A percentile compares a stretch with the other conserved stretches of the same genome.
Evolutionary conservation across 1,284 basidiomycete genomes (phyloP).

Genomic region (Jaminaea rosea): DNA sequence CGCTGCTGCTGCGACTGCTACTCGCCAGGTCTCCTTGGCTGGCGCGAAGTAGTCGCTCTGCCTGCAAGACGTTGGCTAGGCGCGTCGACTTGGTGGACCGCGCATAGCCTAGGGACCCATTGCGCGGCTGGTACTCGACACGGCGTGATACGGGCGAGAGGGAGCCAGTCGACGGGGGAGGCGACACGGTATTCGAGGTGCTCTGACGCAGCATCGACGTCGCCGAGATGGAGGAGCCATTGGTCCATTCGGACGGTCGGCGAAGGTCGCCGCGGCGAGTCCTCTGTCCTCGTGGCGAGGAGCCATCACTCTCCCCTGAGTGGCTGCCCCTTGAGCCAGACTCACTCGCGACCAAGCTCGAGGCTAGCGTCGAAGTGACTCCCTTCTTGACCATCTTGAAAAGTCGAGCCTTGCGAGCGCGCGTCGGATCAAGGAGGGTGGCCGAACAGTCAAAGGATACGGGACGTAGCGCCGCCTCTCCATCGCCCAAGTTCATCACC

Average conservation of each 20-base stretch:
- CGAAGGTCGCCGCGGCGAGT: not conserved
- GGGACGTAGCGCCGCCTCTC: slow-evolving; percentile 12
- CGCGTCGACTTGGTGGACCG: no score
- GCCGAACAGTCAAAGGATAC: slow-evolving; percentile 30
- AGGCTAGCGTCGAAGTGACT: slow-evolving; percentile 20
- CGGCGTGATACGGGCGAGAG: no score
- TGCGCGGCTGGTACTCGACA: no score
- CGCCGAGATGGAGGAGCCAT: not conserved
- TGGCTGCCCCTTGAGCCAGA: slow-evolving; percentile 2
- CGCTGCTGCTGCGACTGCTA: slow-evolving; percentile 1
- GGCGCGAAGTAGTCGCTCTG: not conserved
- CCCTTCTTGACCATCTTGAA: slow-evolving; percentile 32
- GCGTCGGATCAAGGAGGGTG: slow-evolving; percentile 25
- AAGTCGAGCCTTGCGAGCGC: slow-evolving; percentile 26
- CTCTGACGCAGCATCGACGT: not conserved
- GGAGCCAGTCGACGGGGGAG: not conserved
- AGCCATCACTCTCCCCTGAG: not conserved
- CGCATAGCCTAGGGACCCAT: no score
- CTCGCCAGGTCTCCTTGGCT: slow-evolving; percentile 1
- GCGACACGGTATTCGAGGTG: not conserved
- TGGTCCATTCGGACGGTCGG: not conserved
- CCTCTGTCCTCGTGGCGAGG: not conserved
- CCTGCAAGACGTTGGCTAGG: no score
- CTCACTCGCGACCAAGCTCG: slow-evolving; percentile 9
- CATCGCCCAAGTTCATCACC: slow-evolving; percentile 11